Conservation (phyloP, 2,329 filamentous ascomycete species). For the Beauveria caledonica region DNA sequence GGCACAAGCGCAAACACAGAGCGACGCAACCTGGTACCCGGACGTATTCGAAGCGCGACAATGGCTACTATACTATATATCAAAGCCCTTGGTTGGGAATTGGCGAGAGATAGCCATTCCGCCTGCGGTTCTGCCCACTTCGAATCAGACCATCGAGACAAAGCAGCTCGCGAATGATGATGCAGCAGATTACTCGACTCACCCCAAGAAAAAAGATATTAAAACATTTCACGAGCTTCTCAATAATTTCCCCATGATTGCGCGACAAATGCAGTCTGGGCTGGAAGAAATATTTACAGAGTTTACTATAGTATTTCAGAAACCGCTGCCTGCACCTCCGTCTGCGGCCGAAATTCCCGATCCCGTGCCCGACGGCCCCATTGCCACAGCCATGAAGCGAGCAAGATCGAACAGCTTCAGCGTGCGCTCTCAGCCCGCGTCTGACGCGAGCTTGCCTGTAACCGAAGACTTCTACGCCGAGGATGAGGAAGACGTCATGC, state of each 20-base stretch:
- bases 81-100: conserved; percentile 73
- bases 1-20: conserved; percentile 79
- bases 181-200: conserved; percentile 33
- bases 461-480: conserved; percentile 66
- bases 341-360: conserved; percentile 53
- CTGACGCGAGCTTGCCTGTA: conserved; percentile 32
- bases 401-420: conserved; percentile 43
- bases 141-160: conserved; percentile 30
- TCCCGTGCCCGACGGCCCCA: conserved; percentile 48
- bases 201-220: conserved; percentile 71
- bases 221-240: conserved; percentile 84
- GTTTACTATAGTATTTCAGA: conserved; percentile 78
- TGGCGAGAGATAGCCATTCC: conserved; percentile 69
- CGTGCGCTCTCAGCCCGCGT: conserved; percentile 18
- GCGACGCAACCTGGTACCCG: conserved; percentile 80
- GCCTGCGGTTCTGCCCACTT: conserved; percentile 51
- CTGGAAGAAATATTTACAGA: conserved; percentile 85
- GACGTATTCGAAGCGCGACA: conserved; percentile 82
- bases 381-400: conserved; percentile 45
- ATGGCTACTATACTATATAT: conserved; percentile 97
- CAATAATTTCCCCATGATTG: conserved; percentile 89
- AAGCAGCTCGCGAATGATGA: conserved; percentile 30
- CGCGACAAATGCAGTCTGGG: conserved; percentile 88
- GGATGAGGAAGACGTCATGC: conserved; percentile 87
- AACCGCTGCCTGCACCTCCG: conserved; percentile 69